Percentiles rank a stretch among this genome's conserved stretches.
phyloP scores from a whole-genome alignment of 257 asterid species.

The Salvia miltiorrhiza region DNA sequence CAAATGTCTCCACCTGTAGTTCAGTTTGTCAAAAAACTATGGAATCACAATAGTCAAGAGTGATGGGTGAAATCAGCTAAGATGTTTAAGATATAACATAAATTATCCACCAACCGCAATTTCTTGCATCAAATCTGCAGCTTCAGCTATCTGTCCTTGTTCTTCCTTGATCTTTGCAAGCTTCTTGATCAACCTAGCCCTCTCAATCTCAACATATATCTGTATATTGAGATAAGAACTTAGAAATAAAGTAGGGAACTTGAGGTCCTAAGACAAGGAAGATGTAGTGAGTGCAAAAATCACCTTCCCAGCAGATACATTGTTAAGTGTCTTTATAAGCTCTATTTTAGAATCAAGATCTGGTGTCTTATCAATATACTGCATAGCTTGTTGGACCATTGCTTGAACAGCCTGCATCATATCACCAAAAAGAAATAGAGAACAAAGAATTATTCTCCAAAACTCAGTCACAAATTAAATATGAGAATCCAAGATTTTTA shows the following conservation, averaged over 20 bases:
- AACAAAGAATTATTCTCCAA: not conserved
- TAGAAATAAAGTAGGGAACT: not conserved
- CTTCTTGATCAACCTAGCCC: slow-evolving; percentile 91
- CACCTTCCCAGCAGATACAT: slow-evolving; percentile 96
- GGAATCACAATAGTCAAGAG: not conserved
- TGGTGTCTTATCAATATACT: slow-evolving; percentile 91
- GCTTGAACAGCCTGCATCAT: slow-evolving; percentile 86
- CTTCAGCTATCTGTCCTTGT: slow-evolving; percentile 85
- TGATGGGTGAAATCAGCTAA: not conserved
- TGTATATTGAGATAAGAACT: slow-evolving; percentile 12
- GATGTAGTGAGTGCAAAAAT: not conserved
- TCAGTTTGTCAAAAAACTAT: slow-evolving; percentile 6
- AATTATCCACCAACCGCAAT: slow-evolving; percentile 71
- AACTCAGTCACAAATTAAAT: not conserved
- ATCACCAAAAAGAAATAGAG: slow-evolving; percentile 8
- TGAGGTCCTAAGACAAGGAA: not conserved
- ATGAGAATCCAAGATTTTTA: not conserved
- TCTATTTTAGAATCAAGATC: slow-evolving; percentile 83
- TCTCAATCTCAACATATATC: slow-evolving; percentile 98
- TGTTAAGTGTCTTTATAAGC: slow-evolving; percentile 88
- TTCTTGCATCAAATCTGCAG: slow-evolving; percentile 99
- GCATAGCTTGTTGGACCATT: slow-evolving; percentile 96
- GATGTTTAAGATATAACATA: not conserved
- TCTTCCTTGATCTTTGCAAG: slow-evolving; percentile 93
- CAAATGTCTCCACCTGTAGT: slow-evolving; percentile 89